Conservation (phyloP, 2,329 filamentous ascomycete genomes). For the Cladosporium halotolerans region DNA sequence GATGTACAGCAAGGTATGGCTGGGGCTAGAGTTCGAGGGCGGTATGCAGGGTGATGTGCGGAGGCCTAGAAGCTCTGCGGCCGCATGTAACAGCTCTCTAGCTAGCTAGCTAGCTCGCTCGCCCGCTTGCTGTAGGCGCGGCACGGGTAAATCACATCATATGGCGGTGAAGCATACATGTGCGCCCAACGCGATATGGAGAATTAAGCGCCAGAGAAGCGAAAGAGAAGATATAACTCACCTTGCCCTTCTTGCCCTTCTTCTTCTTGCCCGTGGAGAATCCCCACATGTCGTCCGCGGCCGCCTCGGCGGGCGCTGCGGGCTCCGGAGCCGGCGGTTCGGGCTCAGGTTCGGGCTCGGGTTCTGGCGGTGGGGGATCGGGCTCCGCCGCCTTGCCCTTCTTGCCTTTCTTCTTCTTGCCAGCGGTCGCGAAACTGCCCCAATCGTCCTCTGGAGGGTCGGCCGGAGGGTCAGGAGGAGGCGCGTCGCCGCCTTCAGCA, state of each 20-base stretch:
- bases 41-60: constrained; percentile 6
- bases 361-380: constrained; percentile 14
- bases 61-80: constrained; percentile 5
- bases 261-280: constrained; percentile 24
- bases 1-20: background rate
- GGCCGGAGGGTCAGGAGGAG: constrained; percentile 17
- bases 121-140: constrained; percentile 4
- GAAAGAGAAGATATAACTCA: constrained; percentile 16
- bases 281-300: constrained; percentile 21
- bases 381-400: constrained; percentile 20
- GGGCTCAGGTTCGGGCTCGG: constrained; percentile 15
- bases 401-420: constrained; percentile 30
- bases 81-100: background rate
- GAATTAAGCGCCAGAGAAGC: background rate
- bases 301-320: constrained; percentile 13
- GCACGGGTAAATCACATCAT: constrained; percentile 11
- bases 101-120: no score
- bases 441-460: constrained; percentile 33
- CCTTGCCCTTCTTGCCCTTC: constrained; percentile 32
- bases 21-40: background rate
- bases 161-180: constrained; percentile 6
- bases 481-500: constrained; percentile 18
- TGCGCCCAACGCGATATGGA: no score
- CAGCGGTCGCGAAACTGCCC: constrained; percentile 28
- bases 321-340: constrained; percentile 13